Percentiles rank a stretch among this genome's conserved stretches.
These are phyloP conservation scores for Marsdenia floribunda DNA, from an alignment of 257 asterid species.

Conservation along the genomic window DNA sequence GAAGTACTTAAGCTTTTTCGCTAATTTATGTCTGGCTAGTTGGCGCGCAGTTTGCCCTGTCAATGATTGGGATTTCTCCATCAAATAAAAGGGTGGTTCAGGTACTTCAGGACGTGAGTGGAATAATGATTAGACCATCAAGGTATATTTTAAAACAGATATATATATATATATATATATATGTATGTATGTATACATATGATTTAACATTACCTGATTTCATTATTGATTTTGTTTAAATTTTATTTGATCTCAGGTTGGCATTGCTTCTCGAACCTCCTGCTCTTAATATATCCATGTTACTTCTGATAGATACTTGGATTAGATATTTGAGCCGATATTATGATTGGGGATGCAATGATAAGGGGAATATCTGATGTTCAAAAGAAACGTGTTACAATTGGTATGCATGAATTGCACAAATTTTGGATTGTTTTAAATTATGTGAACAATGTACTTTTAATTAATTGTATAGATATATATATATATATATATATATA, in stretches of 20 bases:
- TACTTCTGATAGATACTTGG: conserved; percentile 27
- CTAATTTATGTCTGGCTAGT: conserved; percentile 2
- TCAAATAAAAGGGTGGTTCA: conserved; percentile 33
- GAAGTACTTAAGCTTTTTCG: conserved; percentile 25
- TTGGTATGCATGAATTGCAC: conserved; percentile 37
- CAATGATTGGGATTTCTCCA: conserved; percentile 37
- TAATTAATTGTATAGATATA: neutral
- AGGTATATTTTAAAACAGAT: too few species aligned
- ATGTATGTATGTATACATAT: too few species aligned
- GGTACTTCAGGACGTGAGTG: conserved; percentile 21
- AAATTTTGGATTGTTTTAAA: neutral
- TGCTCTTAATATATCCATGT: neutral
- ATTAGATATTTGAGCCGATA: too few species aligned
- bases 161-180: too few species aligned
- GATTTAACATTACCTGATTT: neutral
- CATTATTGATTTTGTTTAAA: neutral
- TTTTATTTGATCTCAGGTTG: conserved; percentile 25
- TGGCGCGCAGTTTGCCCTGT: conserved; percentile 37
- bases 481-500: too few species aligned
- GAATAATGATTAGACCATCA: too few species aligned
- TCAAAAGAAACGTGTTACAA: conserved; percentile 82
- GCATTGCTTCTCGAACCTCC: conserved; percentile 48
- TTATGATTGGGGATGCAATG: too few species aligned
- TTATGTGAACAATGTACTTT: neutral
- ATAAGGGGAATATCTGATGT: conserved; percentile 63